phyloP scores from a whole-genome alignment of 768 basidiomycete species.

The Leccinum longicurvipes region DNA sequence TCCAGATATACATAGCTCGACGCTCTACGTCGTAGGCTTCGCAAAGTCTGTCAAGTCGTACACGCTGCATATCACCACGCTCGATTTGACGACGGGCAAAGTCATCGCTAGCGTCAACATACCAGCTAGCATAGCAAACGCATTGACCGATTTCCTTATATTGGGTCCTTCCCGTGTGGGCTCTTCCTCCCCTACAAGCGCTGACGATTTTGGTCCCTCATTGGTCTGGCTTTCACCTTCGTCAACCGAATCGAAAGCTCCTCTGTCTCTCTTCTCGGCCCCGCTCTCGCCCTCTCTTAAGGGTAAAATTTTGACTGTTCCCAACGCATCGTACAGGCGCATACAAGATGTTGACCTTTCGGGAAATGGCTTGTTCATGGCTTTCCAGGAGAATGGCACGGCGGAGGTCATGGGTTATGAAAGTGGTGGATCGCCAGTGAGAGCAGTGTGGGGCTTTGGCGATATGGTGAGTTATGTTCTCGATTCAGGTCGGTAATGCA shows the following conservation, averaged over 20 bases:
- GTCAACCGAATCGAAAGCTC: constrained; percentile 7
- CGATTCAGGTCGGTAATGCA: neutral
- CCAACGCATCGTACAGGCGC: constrained; percentile 43
- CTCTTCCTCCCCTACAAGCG: neutral
- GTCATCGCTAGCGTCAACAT: constrained; percentile 48
- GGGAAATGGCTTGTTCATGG: constrained; percentile 59
- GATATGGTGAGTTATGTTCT: constrained; percentile 40
- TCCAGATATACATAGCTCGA: constrained; percentile 44
- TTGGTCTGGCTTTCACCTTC: constrained; percentile 35
- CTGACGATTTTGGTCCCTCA: constrained; percentile 15
- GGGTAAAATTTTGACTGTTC: constrained; percentile 42
- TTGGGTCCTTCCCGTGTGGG: constrained; percentile 24
- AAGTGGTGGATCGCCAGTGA: constrained; percentile 36
- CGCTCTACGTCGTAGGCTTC: constrained; percentile 56
- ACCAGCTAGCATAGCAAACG: constrained; percentile 45
- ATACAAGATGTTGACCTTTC: constrained; percentile 62
- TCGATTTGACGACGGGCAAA: constrained; percentile 54
- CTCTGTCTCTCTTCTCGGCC: constrained; percentile 32
- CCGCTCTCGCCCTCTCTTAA: constrained; percentile 50
- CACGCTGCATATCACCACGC: constrained; percentile 63
- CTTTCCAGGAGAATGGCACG: constrained; percentile 50
- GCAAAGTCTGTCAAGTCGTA: constrained; percentile 44
- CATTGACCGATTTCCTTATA: constrained; percentile 35
- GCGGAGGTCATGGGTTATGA: constrained; percentile 52
- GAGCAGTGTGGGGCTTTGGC: constrained; percentile 53